Conservation (phyloP, 169 alveolate species). For the Plasmodium fragile region DNA sequence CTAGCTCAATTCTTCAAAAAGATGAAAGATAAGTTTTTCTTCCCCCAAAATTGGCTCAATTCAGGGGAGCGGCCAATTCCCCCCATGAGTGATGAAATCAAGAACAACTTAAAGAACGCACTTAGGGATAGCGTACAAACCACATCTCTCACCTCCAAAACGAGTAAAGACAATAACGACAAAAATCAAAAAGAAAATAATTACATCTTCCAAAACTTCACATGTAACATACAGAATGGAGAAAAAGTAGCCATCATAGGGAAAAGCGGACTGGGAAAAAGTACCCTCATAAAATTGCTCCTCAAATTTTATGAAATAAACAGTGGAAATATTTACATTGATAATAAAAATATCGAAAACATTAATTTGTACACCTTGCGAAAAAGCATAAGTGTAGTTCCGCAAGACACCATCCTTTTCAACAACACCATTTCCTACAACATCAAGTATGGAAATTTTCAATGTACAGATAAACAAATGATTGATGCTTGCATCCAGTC, state of each 20-base stretch:
- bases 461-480: conserved; percentile 85
- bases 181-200: neutral
- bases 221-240: conserved; percentile 54
- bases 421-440: conserved; percentile 92
- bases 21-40: neutral
- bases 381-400: conserved; percentile 91
- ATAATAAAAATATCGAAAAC: conserved; percentile 89
- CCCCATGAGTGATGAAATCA: neutral
- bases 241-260: conserved; percentile 85
- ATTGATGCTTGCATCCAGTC: conserved; percentile 61
- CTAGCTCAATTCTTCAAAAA: neutral
- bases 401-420: conserved; percentile 94
- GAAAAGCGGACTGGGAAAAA: conserved; percentile 96
- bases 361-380: conserved; percentile 85
- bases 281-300: conserved; percentile 93
- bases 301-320: conserved; percentile 93
- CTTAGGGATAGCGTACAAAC: neutral
- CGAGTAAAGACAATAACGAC: neutral
- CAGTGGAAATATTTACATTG: conserved; percentile 89
- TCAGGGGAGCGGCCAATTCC: neutral
- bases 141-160: neutral
- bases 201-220: conserved; percentile 64
- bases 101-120: neutral
- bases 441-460: conserved; percentile 91
- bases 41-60: neutral